These are phyloP conservation scores for Heterobasidion annosum DNA, from an alignment of 1,284 basidiomycete species.

Conservation along the genomic window DNA sequence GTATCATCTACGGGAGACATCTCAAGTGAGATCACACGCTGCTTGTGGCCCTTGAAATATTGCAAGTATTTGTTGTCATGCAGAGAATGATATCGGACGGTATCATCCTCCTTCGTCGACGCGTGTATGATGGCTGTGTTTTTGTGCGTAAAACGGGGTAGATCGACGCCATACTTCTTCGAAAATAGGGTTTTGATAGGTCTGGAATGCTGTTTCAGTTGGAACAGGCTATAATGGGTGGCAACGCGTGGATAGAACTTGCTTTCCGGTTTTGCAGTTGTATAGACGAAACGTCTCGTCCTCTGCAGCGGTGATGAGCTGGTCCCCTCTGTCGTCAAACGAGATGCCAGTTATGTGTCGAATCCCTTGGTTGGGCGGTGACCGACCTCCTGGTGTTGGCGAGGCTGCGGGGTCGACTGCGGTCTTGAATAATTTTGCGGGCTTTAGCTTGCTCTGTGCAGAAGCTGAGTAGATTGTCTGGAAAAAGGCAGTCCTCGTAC, in stretches of 20 bases:
- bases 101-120: slow-evolving; percentile 93
- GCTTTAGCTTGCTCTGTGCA: slow-evolving; percentile 64
- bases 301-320: slow-evolving; percentile 81
- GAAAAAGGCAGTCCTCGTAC: too few relatives aligned
- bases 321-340: slow-evolving; percentile 89
- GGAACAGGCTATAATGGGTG: slow-evolving; percentile 14
- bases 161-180: slow-evolving; percentile 94
- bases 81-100: slow-evolving; percentile 88
- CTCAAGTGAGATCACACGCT: slow-evolving; percentile 82
- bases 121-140: slow-evolving; percentile 81
- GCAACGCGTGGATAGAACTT: slow-evolving; percentile 34
- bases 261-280: slow-evolving; percentile 86
- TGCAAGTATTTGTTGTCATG: slow-evolving; percentile 95
- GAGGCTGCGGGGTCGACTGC: slow-evolving; percentile 57
- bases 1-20: slow-evolving; percentile 92
- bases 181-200: slow-evolving; percentile 76
- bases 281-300: slow-evolving; percentile 92
- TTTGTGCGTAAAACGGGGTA: slow-evolving; percentile 92
- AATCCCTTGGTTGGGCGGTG: slow-evolving; percentile 26
- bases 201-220: slow-evolving; percentile 29
- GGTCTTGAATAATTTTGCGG: slow-evolving; percentile 82
- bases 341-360: slow-evolving; percentile 80
- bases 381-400: slow-evolving; percentile 34
- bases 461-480: too few relatives aligned
- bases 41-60: slow-evolving; percentile 94